Base-by-base conservation (phyloP, 108 stramenopile species). In the Cylindrotheca closterium region DNA sequence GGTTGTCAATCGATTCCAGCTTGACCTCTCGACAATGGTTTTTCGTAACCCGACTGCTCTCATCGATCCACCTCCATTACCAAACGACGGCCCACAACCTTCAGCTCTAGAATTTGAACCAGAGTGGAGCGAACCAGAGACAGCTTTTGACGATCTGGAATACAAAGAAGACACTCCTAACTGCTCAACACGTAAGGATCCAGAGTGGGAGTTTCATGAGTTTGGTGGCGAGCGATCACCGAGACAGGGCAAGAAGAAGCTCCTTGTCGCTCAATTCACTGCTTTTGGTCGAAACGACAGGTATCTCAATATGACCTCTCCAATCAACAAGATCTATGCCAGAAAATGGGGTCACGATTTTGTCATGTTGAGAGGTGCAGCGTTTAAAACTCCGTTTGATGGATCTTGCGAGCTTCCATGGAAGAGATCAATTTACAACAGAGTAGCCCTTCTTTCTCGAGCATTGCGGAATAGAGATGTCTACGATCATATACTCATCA, bases 271-370 rank as follows among this genome's bases (percentile, higher is more conserved):
- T 23, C 59, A 46, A 47, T 60, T 17, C 25, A 28, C 29, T 42
- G 25, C 26, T 25, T 60, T 24, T 25, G 59, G 45, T 2, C n/a
- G 19, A 19, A 45, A 60, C 19, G 37, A 23, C 59, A 60, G 25
- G 42, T 22, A 29, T 21, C 30, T 60, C 4, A 28, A 45, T 3
- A 5, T 60, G 34, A 60, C 59, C 3, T 18, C 15, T 7, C 59
- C 59, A 3, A 60, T 60, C 37, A 60, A 60, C 59, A 60, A 60
- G 37, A n/a, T 22, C 33, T 60, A 60, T 26, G 59, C 59, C 12
- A 19, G 30, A 4, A 37, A 17, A 17, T 60, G 59, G 59, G 29
- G 29, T 4, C 30, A n/a, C 21, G 59, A 60, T 45, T 26, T 45
- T 28, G 59, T 60, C 4, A 15, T 31, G 33, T n/a, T 60, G 37